These are phyloP conservation scores for Phytophthora aleatoria DNA, from an alignment of 352 stramenopile genomes.

Conservation along the genomic window DNA sequence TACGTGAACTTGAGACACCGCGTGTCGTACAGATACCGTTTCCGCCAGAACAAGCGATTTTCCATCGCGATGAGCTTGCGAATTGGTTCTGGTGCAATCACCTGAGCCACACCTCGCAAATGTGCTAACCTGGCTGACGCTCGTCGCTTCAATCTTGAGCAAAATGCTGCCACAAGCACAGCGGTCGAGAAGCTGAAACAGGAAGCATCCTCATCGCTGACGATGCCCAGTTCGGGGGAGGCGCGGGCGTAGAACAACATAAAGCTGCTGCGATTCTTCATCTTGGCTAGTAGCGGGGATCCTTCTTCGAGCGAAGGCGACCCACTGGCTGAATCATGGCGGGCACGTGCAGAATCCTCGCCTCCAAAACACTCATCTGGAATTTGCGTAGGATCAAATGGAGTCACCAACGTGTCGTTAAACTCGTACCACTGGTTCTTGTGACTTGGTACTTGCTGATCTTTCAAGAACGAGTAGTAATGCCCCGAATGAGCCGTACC, in stretches of 20 bases:
- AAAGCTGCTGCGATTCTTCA: slow-evolving; percentile 89
- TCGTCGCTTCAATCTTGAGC: slow-evolving; percentile 39
- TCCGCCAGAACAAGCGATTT: slow-evolving; percentile 87
- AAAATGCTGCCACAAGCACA: slow-evolving; percentile 50
- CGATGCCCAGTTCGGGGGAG: slow-evolving; percentile 42
- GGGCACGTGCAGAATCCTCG: slow-evolving; percentile 37
- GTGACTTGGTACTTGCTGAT: slow-evolving; percentile 48
- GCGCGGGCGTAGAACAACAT: slow-evolving; percentile 87
- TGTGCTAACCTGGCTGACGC: slow-evolving; percentile 41
- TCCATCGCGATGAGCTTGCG: slow-evolving; percentile 78
- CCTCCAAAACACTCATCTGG: slow-evolving; percentile 77
- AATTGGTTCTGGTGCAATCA: slow-evolving; percentile 78
- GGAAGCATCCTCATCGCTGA: slow-evolving; percentile 24
- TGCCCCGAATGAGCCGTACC: slow-evolving; percentile 88
- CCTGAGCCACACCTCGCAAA: slow-evolving; percentile 47
- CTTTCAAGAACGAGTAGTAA: slow-evolving; percentile 90
- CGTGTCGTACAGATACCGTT: slow-evolving; percentile 82
- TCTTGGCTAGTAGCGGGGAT: slow-evolving; percentile 35
- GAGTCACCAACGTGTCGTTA: slow-evolving; percentile 85
- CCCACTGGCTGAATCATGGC: slow-evolving; percentile 25
- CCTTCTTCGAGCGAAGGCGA: slow-evolving; percentile 24
- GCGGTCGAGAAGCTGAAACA: slow-evolving; percentile 28
- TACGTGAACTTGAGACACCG: slow-evolving; percentile 84
- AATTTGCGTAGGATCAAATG: slow-evolving; percentile 74
- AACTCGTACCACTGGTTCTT: slow-evolving; percentile 83